These are phyloP conservation scores for Lentinula lateritia DNA, from an alignment of 768 basidiomycete genomes.

Conservation along the genomic window DNA sequence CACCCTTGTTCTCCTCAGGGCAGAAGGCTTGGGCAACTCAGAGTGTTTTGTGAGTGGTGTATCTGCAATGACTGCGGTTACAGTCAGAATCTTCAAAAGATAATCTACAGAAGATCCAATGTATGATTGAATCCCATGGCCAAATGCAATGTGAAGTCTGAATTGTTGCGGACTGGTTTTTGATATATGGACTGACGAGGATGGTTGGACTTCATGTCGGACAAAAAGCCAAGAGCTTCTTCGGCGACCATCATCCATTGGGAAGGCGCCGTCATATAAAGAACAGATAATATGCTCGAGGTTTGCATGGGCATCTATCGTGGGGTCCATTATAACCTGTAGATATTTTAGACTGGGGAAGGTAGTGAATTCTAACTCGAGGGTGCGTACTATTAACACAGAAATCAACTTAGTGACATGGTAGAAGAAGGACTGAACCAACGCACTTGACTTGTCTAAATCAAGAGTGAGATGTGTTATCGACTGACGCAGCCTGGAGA, in stretches of 20 bases:
- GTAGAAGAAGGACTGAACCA: not conserved
- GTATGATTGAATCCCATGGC: too few species aligned
- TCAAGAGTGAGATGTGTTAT: slow-evolving; percentile 1
- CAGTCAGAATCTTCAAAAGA: not conserved
- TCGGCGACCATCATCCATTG: not conserved
- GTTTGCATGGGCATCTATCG: not conserved
- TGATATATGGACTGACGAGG: too few species aligned
- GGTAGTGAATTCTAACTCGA: not conserved
- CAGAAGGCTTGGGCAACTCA: too few species aligned
- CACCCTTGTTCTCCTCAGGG: too few species aligned
- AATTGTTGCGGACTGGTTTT: too few species aligned
- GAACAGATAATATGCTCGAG: not conserved
- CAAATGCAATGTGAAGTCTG: too few species aligned
- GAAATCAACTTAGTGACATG: not conserved
- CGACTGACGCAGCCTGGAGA: not conserved
- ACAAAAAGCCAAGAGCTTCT: too few species aligned
- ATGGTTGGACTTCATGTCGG: not conserved
- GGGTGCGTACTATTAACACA: not conserved
- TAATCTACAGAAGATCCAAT: too few species aligned
- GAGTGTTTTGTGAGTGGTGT: not conserved
- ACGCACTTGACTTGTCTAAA: not conserved
- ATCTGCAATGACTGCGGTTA: not conserved
- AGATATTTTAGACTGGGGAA: not conserved
- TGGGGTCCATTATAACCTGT: not conserved
- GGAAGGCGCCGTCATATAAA: not conserved